These are phyloP conservation scores for Tylopilus balloui DNA, from an alignment of 768 basidiomycete species.

Conservation along the genomic window DNA sequence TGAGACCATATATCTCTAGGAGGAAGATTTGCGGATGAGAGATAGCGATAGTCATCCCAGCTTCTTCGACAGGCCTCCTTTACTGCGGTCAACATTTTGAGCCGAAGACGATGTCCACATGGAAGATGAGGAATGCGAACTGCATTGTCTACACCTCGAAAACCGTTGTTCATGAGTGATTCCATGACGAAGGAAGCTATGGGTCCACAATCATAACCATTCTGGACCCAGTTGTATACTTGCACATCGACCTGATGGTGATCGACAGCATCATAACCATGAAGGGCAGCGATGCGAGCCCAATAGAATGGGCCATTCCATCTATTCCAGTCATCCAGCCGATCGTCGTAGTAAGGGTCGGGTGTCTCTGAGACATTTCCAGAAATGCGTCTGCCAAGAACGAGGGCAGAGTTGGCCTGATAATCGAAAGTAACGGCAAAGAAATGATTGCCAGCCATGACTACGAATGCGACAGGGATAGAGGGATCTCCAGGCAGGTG, in stretches of 20 bases:
- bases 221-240: background rate
- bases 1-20: background rate
- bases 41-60: slow-evolving; percentile 3
- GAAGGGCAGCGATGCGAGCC: background rate
- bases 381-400: background rate
- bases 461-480: background rate
- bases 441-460: background rate
- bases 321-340: background rate
- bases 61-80: background rate
- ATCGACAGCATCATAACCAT: background rate
- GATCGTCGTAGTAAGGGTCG: background rate
- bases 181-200: slow-evolving; percentile 2
- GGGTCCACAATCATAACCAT: slow-evolving; percentile 8
- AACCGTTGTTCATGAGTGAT: slow-evolving; percentile 1
- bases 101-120: background rate
- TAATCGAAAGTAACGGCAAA: background rate
- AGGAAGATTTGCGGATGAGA: background rate
- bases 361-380: background rate
- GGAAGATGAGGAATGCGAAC: background rate
- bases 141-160: background rate
- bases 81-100: background rate
- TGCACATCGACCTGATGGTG: background rate
- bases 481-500: background rate
- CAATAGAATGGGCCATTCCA: slow-evolving; percentile 2
- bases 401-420: background rate